Evolutionary conservation across 257 asterid species (phyloP).

Genomic region (Apocynum venetum): DNA sequence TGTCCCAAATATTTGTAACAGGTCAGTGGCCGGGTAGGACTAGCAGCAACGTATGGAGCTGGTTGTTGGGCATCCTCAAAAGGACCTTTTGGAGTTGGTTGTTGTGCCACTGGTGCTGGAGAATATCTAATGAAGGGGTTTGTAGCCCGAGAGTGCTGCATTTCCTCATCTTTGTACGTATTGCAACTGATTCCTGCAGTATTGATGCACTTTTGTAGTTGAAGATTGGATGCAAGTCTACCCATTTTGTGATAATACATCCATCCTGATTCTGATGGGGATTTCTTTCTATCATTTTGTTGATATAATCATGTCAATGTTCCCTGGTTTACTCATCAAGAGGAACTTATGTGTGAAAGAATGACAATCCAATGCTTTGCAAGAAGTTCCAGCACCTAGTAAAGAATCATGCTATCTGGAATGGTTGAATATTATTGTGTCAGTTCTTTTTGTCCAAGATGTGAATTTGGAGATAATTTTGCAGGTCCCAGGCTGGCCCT

Average conservation of each 20-base stretch:
- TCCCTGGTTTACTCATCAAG: background rate
- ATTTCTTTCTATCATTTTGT: background rate
- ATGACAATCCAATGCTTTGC: background rate
- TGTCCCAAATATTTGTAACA: conserved; percentile 19
- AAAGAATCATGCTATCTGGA: background rate
- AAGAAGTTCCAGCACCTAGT: background rate
- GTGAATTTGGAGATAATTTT: background rate
- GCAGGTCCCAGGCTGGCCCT: conserved; percentile 83
- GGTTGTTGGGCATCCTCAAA: conserved; percentile 94
- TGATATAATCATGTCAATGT: background rate
- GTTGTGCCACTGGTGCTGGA: conserved; percentile 96
- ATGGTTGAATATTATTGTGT: background rate
- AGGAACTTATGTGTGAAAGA: background rate
- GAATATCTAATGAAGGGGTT: conserved; percentile 85
- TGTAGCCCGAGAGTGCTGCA: conserved; percentile 83
- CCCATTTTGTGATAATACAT: background rate
- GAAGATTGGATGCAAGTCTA: background rate
- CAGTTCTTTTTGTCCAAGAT: background rate
- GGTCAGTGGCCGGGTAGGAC: conserved; percentile 93
- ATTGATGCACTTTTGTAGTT: background rate
- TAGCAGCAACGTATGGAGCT: conserved; percentile 88
- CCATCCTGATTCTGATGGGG: background rate
- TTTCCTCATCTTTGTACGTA: conserved; percentile 63
- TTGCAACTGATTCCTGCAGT: background rate
- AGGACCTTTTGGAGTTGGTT: conserved; percentile 63